Evolutionary conservation across 75 land plant genomes (phyloP), one percentile per base, ranked within the genome.

Genomic region (Selaginella tamariscina): DNA sequence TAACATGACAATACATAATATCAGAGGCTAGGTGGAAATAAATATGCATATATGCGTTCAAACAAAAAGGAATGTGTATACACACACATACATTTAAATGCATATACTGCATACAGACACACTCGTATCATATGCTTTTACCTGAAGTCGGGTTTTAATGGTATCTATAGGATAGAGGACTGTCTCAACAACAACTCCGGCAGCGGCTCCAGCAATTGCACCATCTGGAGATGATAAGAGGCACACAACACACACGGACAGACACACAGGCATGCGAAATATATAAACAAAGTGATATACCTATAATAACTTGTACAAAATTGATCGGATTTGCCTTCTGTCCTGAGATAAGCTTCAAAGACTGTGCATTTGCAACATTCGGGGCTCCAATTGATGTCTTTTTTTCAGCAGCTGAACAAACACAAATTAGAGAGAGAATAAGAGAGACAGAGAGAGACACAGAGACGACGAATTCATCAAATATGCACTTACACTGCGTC

Each of bases 91-190:
- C 9, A 56, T 56, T 24, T 11, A 56, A 24, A 56, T 11, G 27
- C 27, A 56, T 11, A 56, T 56, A 56, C n/a, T n/a, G n/a, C n/a
- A n/a, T n/a, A n/a, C n/a, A n/a, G n/a, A n/a, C n/a, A n/a, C n/a
- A n/a, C n/a, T n/a, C n/a, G n/a, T n/a, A n/a, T n/a, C n/a, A n/a
- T n/a, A n/a, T n/a, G n/a, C n/a, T n/a, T n/a, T 69, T 76, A 74
- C 96, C 86, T 91, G 96, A n/a, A 91, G 85, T 24, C 97, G 79
- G 27, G 97, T 91, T 73, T 91, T 91, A 77, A 91, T 91, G 13
- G 97, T 91, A 67, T 91, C 97, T 73, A 91, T 88, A 1, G 97
- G 97, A 55, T 91, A 91, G 31, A 91, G 73, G 44, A 73, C 89
- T 49, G 97, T 74, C 71, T 91, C 97, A 54, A 88, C 97, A 32